A percentile compares a stretch with the other conserved stretches of the same genome.
Conservation (phyloP, 2,329 filamentous ascomycete genomes). For the Onygenales sp. region DNA sequence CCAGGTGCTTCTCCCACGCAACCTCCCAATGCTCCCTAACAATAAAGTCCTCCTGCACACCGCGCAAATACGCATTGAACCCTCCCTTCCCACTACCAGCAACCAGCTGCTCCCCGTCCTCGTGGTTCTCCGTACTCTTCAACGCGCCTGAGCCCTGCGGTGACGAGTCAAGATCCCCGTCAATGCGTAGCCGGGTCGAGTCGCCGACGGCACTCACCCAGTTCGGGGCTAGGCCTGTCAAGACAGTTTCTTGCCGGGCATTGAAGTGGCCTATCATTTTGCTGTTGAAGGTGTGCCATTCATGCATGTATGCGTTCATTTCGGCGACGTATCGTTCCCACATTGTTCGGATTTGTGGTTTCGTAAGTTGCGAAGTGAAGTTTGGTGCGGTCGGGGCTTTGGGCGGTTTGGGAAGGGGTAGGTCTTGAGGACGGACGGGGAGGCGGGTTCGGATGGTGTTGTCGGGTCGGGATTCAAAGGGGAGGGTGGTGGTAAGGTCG, state of each 20-base stretch:
- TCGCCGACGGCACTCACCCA: conserved; percentile 48
- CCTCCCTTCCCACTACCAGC: conserved; percentile 28
- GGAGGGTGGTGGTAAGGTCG: conserved; percentile 45
- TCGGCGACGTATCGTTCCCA: conserved; percentile 44
- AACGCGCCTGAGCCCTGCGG: too few relatives aligned
- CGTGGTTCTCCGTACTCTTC: conserved; percentile 11
- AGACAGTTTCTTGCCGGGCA: conserved; percentile 39
- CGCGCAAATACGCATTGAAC: conserved; percentile 35
- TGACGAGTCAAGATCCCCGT: conserved; percentile 7
- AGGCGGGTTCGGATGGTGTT: conserved; percentile 20
- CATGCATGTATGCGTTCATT: conserved; percentile 47
- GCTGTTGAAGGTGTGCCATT: conserved; percentile 48
- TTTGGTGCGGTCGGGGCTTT: conserved; percentile 35
- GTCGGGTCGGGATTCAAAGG: conserved; percentile 48
- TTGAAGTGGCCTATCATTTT: conserved; percentile 48
- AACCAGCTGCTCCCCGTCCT: conserved; percentile 21
- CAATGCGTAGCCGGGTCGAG: conserved; percentile 22
- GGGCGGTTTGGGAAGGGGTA: conserved; percentile 44
- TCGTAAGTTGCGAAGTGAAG: conserved; percentile 16
- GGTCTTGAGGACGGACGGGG: conserved; percentile 25
- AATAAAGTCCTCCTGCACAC: conserved; percentile 35
- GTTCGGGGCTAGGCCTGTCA: conserved; percentile 33
- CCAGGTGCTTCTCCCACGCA: conserved; percentile 35
- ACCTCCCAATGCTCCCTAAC: conserved; percentile 41
- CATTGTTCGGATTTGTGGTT: conserved; percentile 34